phyloP scores from a whole-genome alignment of 139 green algal species.

The Volvox africanus region DNA sequence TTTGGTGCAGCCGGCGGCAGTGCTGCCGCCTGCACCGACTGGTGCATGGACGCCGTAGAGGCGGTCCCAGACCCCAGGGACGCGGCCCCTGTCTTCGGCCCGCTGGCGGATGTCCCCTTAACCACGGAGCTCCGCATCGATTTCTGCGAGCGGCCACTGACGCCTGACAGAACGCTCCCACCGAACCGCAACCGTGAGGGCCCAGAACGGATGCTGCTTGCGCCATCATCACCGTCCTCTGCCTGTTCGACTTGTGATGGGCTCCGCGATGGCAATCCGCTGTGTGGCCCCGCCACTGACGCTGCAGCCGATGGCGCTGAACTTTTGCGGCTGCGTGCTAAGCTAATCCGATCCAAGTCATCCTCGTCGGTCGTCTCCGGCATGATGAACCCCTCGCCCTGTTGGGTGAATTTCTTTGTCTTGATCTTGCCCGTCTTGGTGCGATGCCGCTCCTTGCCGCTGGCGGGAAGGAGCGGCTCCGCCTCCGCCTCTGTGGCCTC shows the following conservation, averaged over 20 bases:
- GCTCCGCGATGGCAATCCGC: neutral
- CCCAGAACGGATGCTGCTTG: neutral
- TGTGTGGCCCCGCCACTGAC: neutral
- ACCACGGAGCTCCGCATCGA: neutral
- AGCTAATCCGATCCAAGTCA: neutral
- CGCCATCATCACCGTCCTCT: neutral
- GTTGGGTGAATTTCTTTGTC: slow-evolving; percentile 32
- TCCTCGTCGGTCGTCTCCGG: slow-evolving; percentile 29
- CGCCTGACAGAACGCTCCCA: neutral
- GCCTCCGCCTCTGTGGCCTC: too few relatives aligned
- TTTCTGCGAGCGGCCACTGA: neutral
- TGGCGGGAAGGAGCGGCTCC: neutral
- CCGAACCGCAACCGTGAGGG: neutral
- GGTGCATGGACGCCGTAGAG: neutral
- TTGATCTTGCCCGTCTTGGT: slow-evolving; percentile 42
- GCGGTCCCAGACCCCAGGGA: neutral
- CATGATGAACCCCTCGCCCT: slow-evolving; percentile 6
- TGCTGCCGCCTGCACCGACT: too few relatives aligned
- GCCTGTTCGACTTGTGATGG: neutral
- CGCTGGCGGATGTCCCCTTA: neutral
- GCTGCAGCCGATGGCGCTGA: neutral
- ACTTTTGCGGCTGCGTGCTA: neutral
- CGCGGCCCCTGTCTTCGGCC: neutral
- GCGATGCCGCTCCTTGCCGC: slow-evolving; percentile 27
- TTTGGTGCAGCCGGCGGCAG: neutral